Evolutionary conservation across 257 asterid species (phyloP).

Genomic region (Gardenia jasminoides): DNA sequence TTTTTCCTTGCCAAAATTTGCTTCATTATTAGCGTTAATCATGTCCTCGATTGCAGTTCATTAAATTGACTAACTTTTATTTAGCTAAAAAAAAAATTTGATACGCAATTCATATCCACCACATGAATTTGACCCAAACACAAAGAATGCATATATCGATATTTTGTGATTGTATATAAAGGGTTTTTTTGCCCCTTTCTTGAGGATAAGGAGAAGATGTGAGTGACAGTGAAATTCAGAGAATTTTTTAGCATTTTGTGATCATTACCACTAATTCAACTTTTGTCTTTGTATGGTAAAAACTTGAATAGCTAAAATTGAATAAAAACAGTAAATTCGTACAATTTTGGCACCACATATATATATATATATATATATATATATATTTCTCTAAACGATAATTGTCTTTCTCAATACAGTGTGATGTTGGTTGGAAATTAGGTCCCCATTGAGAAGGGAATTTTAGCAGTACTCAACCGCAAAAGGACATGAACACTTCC

Average conservation of each 20-base stretch:
- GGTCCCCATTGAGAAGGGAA: slow-evolving; percentile 9
- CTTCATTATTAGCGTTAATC: too few species aligned
- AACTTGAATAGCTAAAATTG: background rate
- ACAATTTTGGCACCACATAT: background rate
- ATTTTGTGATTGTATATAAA: background rate
- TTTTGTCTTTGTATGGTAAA: background rate
- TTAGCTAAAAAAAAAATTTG: too few species aligned
- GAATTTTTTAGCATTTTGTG: too few species aligned
- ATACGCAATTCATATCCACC: too few species aligned
- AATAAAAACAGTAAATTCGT: background rate
- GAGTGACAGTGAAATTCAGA: background rate
- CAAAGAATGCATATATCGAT: too few species aligned
- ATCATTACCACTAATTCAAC: background rate
- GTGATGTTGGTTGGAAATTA: slow-evolving; percentile 1
- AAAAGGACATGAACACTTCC: slow-evolving; percentile 10
- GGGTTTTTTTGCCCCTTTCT: too few species aligned
- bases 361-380: background rate
- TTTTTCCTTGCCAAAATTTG: too few species aligned
- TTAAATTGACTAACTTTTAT: too few species aligned
- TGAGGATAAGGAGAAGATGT: too few species aligned
- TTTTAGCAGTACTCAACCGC: slow-evolving; percentile 3
- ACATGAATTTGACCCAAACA: too few species aligned
- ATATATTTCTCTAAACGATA: background rate
- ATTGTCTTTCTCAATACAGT: slow-evolving; percentile 15
- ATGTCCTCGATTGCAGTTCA: too few species aligned